Evolutionary conservation across 805 yeast species (phyloP).

Genomic region (Teunomyces pallodes): DNA sequence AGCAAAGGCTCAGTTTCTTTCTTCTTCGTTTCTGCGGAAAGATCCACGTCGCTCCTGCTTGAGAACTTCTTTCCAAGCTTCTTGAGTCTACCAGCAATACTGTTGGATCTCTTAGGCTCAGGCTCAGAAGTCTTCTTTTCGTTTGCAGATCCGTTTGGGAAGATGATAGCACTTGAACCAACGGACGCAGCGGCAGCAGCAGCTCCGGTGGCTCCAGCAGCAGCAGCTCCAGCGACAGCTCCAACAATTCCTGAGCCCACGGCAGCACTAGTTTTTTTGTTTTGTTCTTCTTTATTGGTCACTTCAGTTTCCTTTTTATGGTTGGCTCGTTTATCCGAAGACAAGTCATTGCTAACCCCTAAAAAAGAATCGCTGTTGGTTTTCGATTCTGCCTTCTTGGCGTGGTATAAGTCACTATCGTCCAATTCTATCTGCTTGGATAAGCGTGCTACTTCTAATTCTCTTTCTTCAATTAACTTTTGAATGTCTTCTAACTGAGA

Average conservation of each 20-base stretch:
- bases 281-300: constrained; percentile 4
- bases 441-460: constrained; percentile 30
- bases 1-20: neutral
- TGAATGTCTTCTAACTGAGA: constrained; percentile 24
- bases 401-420: constrained; percentile 22
- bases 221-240: constrained; percentile 25
- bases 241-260: constrained; percentile 9
- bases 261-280: constrained; percentile 11
- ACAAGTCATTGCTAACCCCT: constrained; percentile 31
- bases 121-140: neutral
- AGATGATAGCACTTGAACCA: constrained; percentile 18
- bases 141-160: constrained; percentile 3
- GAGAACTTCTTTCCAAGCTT: constrained; percentile 12
- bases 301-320: constrained; percentile 7
- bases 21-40: neutral
- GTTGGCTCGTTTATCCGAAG: constrained; percentile 19
- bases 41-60: neutral
- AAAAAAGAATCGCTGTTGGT: constrained; percentile 20
- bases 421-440: constrained; percentile 32
- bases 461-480: constrained; percentile 31
- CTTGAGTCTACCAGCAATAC: constrained; percentile 16
- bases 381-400: constrained; percentile 4
- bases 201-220: constrained; percentile 27
- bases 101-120: constrained; percentile 12
- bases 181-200: constrained; percentile 20